Conservation (phyloP, 305 asterid genomes). For the Fraxinus albicans region DNA sequence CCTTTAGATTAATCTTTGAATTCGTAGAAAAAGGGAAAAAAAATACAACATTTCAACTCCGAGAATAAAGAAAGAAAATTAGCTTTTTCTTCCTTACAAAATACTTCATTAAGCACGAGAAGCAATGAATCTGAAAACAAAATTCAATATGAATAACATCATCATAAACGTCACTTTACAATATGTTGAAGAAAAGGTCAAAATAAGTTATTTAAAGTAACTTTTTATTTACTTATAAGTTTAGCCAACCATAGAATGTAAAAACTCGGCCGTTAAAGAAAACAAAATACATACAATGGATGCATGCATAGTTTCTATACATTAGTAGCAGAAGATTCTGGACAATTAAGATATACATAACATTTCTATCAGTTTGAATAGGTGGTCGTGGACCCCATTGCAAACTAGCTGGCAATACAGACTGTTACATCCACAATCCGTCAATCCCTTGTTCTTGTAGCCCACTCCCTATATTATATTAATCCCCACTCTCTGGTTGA, state of each 20-base stretch:
- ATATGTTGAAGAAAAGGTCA: background rate
- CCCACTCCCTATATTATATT: slow-evolving; percentile 19
- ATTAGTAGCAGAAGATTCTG: background rate
- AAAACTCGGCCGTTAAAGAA: background rate
- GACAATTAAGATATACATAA: background rate
- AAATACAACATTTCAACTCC: background rate
- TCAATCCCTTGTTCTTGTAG: slow-evolving; percentile 21
- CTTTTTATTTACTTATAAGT: background rate
- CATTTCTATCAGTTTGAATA: background rate
- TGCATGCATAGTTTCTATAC: background rate
- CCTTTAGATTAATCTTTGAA: background rate
- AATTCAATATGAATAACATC: background rate
- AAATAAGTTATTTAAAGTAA: background rate
- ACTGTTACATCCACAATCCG: slow-evolving; percentile 27
- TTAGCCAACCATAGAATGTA: background rate
- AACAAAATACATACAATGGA: background rate
- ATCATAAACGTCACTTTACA: background rate
- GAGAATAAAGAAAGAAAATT: no score
- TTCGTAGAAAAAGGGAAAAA: background rate
- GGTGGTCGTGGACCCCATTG: slow-evolving; percentile 32
- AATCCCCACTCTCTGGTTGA: slow-evolving; percentile 5
- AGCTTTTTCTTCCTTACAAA: background rate
- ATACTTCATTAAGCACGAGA: background rate
- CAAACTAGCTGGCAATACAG: slow-evolving; percentile 54
- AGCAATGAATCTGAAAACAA: background rate